Evolutionary conservation across 2,329 filamentous ascomycete genomes (phyloP), one percentile per base, ranked within the genome.

Genomic region (Fusarium liriodendri): DNA sequence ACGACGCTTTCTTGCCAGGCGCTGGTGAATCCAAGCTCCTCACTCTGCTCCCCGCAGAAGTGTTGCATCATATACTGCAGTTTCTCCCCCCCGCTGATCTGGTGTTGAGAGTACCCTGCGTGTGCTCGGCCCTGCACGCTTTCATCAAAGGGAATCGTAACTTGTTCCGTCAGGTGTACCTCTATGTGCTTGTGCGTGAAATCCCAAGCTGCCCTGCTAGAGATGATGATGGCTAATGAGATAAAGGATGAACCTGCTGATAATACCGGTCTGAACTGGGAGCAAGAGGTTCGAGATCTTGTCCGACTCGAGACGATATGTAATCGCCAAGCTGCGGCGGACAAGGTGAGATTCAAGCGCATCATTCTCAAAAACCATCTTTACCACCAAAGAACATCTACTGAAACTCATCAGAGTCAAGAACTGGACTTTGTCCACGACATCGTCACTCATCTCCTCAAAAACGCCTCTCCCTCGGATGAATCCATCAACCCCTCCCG

Each of bases 111-210:
- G 78, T 93, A 52, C 85, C 86, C 40, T 81, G 80, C 67, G 87
- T 87, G 55, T 93, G 89, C 79, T 85, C 82, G 20, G 79, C 77
- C 13, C 82, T 95, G 55, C 82, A 88, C 67, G 80, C 83, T 37
- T 89, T 90, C 71, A 84, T 93, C 62, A 85, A 83, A 58, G 85
- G 84, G 50, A 93, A 95, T 78, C 79, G 81, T 18, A 83, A 88
- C 10, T 82, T 95, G 14, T 92, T 87, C 80, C 91, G 89, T 68
- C 86, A 88, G 25, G 83, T 93, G 8, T 95, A 94, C 79, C 80
- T 91, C 5, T 83, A 84, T 18, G 80, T 82, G 50, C 85, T 91
- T 64, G 91, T 93, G 80, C 76, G 84, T 70, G 10, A 4, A 32
- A 32, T n/a, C 20, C 27, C 4, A 25, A n/a, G 22, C 40, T 10